Conservation (phyloP, 768 basidiomycete genomes). For the Xerocomellus amylosporus region DNA sequence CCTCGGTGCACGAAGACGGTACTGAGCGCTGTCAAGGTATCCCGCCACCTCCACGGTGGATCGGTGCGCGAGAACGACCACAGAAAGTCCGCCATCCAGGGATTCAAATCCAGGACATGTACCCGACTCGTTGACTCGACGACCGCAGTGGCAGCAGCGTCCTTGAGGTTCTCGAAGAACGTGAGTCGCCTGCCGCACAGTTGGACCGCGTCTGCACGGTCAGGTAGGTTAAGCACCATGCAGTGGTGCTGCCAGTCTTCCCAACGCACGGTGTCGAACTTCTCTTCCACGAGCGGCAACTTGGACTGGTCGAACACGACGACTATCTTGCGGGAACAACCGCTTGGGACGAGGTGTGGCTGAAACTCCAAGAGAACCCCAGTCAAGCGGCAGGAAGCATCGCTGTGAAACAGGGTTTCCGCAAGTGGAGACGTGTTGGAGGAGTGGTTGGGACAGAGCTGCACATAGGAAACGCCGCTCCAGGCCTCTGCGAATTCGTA, state of each 20-base stretch:
- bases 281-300: slow-evolving; percentile 42
- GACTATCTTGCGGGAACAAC: slow-evolving; percentile 41
- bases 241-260: slow-evolving; percentile 48
- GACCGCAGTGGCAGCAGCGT: neutral
- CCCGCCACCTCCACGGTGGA: slow-evolving; percentile 34
- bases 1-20: slow-evolving; percentile 30
- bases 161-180: slow-evolving; percentile 31
- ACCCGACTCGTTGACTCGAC: slow-evolving; percentile 22
- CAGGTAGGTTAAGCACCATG: slow-evolving; percentile 34
- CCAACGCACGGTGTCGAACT: slow-evolving; percentile 51
- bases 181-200: slow-evolving; percentile 31
- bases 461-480: slow-evolving; percentile 42
- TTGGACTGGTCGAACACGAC: slow-evolving; percentile 55
- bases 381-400: slow-evolving; percentile 50
- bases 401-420: slow-evolving; percentile 54
- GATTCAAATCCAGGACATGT: slow-evolving; percentile 33
- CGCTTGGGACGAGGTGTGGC: slow-evolving; percentile 33
- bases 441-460: slow-evolving; percentile 48
- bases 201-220: slow-evolving; percentile 29
- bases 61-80: slow-evolving; percentile 25
- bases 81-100: slow-evolving; percentile 22
- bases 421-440: slow-evolving; percentile 37
- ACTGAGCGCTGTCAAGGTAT: slow-evolving; percentile 24
- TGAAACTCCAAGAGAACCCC: slow-evolving; percentile 43
- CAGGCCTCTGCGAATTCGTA: slow-evolving; percentile 58